Evolutionary conservation across 73 alveolate species (phyloP).

Genomic region (Stentor roeselii): DNA sequence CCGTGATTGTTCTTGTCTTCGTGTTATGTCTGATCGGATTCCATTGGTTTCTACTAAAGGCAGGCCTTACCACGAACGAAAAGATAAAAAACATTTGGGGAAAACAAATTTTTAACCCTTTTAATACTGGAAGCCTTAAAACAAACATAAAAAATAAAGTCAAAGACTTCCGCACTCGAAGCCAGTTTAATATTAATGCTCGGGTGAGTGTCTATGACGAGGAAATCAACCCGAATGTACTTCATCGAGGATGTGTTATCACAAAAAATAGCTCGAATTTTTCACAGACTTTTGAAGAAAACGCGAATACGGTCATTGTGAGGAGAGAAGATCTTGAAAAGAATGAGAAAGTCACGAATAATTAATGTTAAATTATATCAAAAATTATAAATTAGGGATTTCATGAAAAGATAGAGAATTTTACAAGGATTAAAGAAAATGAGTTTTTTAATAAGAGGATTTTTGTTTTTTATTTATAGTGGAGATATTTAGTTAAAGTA

Average conservation of each 20-base stretch:
- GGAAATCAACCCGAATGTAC: not conserved
- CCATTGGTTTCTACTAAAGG: not conserved
- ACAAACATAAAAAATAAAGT: too few relatives aligned
- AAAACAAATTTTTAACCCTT: not conserved
- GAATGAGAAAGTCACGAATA: too few relatives aligned
- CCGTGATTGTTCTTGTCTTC: not conserved
- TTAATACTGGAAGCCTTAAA: not conserved
- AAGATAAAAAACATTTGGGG: not conserved
- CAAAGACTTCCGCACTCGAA: not conserved
- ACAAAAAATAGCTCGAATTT: too few relatives aligned
- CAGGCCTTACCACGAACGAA: not conserved
- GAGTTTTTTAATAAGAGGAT: too few relatives aligned
- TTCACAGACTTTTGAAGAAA: not conserved
- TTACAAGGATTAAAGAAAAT: too few relatives aligned
- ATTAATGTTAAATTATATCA: too few relatives aligned
- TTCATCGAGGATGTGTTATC: not conserved
- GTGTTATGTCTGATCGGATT: not conserved
- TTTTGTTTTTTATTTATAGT: too few relatives aligned
- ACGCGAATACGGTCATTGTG: not conserved
- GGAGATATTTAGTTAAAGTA: too few relatives aligned
- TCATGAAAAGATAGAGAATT: too few relatives aligned
- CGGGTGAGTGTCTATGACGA: not conserved
- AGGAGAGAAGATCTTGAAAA: not conserved
- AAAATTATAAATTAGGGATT: too few relatives aligned
- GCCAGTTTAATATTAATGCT: not conserved